phyloP scores from a whole-genome alignment of 305 asterid species.

The Fraxinus angustifolia region DNA sequence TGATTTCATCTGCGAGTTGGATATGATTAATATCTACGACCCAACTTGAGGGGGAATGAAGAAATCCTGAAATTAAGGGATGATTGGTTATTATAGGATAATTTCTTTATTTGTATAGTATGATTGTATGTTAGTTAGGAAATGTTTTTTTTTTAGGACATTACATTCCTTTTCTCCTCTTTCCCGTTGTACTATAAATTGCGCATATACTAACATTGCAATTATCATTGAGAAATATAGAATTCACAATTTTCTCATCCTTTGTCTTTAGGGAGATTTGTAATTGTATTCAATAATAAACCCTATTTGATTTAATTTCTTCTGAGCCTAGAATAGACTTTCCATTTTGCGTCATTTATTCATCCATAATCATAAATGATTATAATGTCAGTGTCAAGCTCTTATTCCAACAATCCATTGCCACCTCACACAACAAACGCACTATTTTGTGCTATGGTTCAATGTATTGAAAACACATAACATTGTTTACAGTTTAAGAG shows the following conservation, averaged over 20 bases:
- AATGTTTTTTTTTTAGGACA: background rate
- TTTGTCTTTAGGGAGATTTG: background rate
- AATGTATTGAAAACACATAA: background rate
- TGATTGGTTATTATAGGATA: too few relatives aligned
- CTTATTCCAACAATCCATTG: background rate
- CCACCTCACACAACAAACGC: background rate
- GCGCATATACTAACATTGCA: background rate
- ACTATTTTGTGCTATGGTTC: background rate
- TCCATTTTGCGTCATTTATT: background rate
- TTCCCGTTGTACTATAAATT: background rate
- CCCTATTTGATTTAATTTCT: background rate
- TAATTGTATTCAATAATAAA: background rate
- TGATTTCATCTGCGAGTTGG: background rate
- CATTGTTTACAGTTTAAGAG: background rate
- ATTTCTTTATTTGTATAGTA: background rate
- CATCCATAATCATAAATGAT: background rate
- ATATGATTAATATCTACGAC: background rate
- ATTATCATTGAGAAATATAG: background rate
- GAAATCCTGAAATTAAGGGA: background rate
- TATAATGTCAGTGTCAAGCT: background rate
- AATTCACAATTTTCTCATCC: background rate
- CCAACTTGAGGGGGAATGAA: background rate
- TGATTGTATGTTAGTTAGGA: background rate
- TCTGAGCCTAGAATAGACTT: background rate
- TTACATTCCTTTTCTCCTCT: background rate